Evolutionary conservation across 2,329 filamentous ascomycete species (phyloP).

Genomic region (Pseudopithomyces chartarum): DNA sequence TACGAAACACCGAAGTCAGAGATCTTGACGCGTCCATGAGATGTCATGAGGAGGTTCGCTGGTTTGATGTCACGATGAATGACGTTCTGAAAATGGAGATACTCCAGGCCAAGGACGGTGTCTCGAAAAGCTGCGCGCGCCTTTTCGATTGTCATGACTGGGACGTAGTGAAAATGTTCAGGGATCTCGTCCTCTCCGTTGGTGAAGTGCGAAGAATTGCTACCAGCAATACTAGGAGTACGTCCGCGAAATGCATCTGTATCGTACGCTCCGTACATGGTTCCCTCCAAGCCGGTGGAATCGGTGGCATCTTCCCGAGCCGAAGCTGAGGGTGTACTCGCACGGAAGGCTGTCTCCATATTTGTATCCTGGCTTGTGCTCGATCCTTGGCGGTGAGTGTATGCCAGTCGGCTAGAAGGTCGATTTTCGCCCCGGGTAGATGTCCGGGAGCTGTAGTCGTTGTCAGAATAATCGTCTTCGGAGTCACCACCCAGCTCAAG

Average conservation of each 20-base stretch:
- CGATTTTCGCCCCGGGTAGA: slow-evolving; percentile 27
- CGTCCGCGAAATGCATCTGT: slow-evolving; percentile 63
- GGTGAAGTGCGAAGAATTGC: slow-evolving; percentile 63
- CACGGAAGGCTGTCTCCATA: slow-evolving; percentile 44
- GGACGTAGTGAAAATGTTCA: slow-evolving; percentile 91
- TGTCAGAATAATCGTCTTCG: slow-evolving; percentile 53
- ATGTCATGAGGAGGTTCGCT: slow-evolving; percentile 88
- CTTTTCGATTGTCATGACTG: slow-evolving; percentile 85
- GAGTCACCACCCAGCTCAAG: slow-evolving; percentile 74
- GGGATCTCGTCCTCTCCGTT: slow-evolving; percentile 63
- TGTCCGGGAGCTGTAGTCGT: slow-evolving; percentile 30
- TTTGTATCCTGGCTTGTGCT: slow-evolving; percentile 25
- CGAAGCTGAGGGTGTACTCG: slow-evolving; percentile 25
- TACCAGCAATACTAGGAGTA: slow-evolving; percentile 81
- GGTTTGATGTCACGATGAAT: slow-evolving; percentile 59
- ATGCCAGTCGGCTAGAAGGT: slow-evolving; percentile 22
- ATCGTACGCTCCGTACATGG: slow-evolving; percentile 77
- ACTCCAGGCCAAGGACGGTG: slow-evolving; percentile 90
- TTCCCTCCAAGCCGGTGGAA: slow-evolving; percentile 69
- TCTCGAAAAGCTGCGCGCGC: slow-evolving; percentile 87
- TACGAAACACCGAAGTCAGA: slow-evolving; percentile 99
- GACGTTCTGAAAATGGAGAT: slow-evolving; percentile 67
- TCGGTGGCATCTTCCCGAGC: slow-evolving; percentile 12
- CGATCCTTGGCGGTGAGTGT: slow-evolving; percentile 26
- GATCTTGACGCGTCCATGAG: slow-evolving; percentile 88